Base-by-base conservation (phyloP, 2,329 filamentous ascomycete genomes). In the Anisogramma anomala region DNA sequence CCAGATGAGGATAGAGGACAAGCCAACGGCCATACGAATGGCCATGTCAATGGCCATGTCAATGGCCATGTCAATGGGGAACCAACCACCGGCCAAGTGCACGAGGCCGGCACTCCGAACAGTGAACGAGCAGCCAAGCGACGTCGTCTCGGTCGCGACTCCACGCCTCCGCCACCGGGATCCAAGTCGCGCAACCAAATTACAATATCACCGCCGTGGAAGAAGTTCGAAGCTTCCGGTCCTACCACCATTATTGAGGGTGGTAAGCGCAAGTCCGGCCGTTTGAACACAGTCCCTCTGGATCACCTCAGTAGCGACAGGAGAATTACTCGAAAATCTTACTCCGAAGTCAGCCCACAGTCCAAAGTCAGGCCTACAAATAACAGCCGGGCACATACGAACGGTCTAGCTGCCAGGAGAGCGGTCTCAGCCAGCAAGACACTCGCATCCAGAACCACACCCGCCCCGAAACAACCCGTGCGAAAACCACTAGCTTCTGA, bases 191-290 rank as follows among this genome's bases (percentile, higher is more conserved):
- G 67, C 47, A 54, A 6, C 6, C 22, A 60, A 54, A 67, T 79
- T 63, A 64, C 67, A 39, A 69, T 72, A 46, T 96, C 89, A 48
- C 91, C 91, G 50, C 91, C 91, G 17, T 98, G 91, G 91, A 96
- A 91, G 66, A 84, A 78, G 55, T 74, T 84, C 48, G 74, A 74
- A 45, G 85, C 83, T 30, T 84, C 94, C 20, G 91, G 91, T 0
- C 91, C 91, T 17, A 91, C 89, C 3, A 82, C 84, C 1, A 88
- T 93, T 57, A 74, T 82, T 33, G 75, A 72, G 64, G 83, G 72
- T 73, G 85, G 84, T 36, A 72, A 72, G 48, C 71, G 78, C 46
- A 80, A 78, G 54, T 82, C 78, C 17, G 76, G 76, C 30, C 71
- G 78, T 46, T 74, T 77, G 52, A 81, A 82, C 54, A 57, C 58